Evolutionary conservation across 1,139 yeast species (phyloP).

Genomic region (Meyerozyma smithsonii): DNA sequence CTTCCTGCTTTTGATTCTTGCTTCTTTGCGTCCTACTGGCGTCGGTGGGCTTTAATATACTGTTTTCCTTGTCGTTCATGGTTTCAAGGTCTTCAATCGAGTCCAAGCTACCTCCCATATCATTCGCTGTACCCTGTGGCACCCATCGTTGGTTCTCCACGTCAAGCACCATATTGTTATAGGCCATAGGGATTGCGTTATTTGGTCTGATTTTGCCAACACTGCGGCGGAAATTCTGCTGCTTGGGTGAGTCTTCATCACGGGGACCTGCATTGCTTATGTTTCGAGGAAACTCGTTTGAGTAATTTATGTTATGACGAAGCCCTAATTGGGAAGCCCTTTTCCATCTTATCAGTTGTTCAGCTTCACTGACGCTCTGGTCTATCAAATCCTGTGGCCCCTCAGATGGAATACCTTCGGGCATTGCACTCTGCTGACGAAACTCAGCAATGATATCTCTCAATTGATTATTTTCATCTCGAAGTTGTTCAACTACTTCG

Average conservation of each 20-base stretch:
- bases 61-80: slow-evolving; percentile 13
- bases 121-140: slow-evolving; percentile 24
- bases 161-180: slow-evolving; percentile 39
- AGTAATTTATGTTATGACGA: slow-evolving; percentile 9
- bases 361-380: slow-evolving; percentile 16
- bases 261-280: neutral
- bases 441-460: slow-evolving; percentile 10
- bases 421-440: slow-evolving; percentile 4
- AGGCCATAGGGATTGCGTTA: slow-evolving; percentile 30
- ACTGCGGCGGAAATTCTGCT: neutral
- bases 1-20: slow-evolving; percentile 26
- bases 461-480: slow-evolving; percentile 14
- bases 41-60: slow-evolving; percentile 4
- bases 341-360: slow-evolving; percentile 33
- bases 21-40: slow-evolving; percentile 6
- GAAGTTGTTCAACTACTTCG: slow-evolving; percentile 9
- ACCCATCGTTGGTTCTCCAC: slow-evolving; percentile 35
- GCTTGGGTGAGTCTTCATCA: neutral
- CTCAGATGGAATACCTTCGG: no score
- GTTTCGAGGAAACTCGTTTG: neutral
- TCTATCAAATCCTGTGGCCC: no score
- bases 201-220: slow-evolving; percentile 34
- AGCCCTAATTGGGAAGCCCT: slow-evolving; percentile 34
- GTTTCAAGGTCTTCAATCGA: slow-evolving; percentile 41
- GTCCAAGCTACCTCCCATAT: slow-evolving; percentile 29